Percentiles rank a stretch among this genome's conserved stretches.
Conservation (phyloP, 495 filamentous ascomycete genomes). For the Neurospora sp. region DNA sequence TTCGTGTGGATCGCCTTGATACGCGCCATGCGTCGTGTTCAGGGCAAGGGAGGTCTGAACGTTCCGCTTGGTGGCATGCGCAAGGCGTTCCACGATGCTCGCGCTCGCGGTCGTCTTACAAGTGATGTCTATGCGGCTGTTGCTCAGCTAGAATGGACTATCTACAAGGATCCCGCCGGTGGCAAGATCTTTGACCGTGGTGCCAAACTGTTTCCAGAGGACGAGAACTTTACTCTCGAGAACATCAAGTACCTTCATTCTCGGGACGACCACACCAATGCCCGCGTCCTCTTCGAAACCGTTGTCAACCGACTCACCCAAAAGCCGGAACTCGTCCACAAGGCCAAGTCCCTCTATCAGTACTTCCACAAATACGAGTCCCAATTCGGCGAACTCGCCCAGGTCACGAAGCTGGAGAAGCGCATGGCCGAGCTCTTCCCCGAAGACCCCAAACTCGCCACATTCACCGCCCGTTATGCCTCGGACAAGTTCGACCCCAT, state of each 20-base stretch:
- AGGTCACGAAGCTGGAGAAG: slow-evolving; percentile 80
- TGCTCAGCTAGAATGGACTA: slow-evolving; percentile 86
- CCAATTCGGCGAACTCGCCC: slow-evolving; percentile 80
- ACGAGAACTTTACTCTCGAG: slow-evolving; percentile 83
- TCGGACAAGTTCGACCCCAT: slow-evolving; percentile 53
- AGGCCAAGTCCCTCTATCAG: slow-evolving; percentile 71
- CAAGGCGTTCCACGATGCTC: slow-evolving; percentile 76
- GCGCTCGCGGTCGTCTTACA: slow-evolving; percentile 73
- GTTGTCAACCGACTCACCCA: slow-evolving; percentile 67
- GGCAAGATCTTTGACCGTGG: slow-evolving; percentile 93
- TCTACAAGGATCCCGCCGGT: slow-evolving; percentile 85
- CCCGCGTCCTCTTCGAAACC: slow-evolving; percentile 87
- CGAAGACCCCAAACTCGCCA: slow-evolving; percentile 64
- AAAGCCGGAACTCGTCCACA: slow-evolving; percentile 59
- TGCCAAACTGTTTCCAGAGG: slow-evolving; percentile 81
- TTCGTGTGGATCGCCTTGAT: slow-evolving; percentile 92
- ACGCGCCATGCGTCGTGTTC: slow-evolving; percentile 84
- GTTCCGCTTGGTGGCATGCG: slow-evolving; percentile 65
- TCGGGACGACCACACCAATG: slow-evolving; percentile 88
- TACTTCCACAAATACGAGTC: slow-evolving; percentile 94
- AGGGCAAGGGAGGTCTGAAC: slow-evolving; percentile 68
- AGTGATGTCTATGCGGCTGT: slow-evolving; percentile 90
- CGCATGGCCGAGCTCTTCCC: slow-evolving; percentile 89
- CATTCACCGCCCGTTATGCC: slow-evolving; percentile 68
- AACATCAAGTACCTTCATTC: slow-evolving; percentile 90